These are phyloP conservation scores for Rhodamnia rubescens DNA, from an alignment of 345 rosid species.

Conservation along the genomic window DNA sequence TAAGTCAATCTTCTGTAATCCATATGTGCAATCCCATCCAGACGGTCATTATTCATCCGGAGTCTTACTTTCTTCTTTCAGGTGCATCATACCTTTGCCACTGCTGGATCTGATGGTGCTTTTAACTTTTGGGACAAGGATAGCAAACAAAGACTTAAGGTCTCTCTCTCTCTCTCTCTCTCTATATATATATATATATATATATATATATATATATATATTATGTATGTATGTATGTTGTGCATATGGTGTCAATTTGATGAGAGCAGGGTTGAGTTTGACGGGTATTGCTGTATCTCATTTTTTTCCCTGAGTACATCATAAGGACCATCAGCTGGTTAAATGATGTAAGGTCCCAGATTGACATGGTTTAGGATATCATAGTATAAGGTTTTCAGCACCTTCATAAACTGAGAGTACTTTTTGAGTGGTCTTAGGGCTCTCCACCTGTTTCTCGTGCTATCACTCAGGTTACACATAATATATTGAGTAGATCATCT, in stretches of 20 bases:
- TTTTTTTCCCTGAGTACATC: neutral
- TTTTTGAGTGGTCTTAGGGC: neutral
- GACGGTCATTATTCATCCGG: neutral
- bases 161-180: constrained; percentile 2
- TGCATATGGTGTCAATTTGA: too few species aligned
- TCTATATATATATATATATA: too few species aligned
- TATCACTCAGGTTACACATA: neutral
- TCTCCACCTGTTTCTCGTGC: neutral
- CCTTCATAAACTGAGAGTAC: neutral
- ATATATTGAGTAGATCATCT: neutral
- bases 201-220: too few species aligned
- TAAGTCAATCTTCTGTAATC: constrained; percentile 18
- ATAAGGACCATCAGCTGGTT: neutral
- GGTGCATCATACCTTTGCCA: constrained; percentile 95
- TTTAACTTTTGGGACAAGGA: constrained; percentile 99
- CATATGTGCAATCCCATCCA: neutral
- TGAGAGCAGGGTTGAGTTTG: neutral
- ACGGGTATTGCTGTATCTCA: neutral
- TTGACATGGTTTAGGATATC: neutral
- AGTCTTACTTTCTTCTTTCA: constrained; percentile 9
- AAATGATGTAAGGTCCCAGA: neutral
- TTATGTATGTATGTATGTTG: too few species aligned
- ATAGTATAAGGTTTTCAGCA: neutral
- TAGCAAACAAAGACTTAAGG: constrained; percentile 98
- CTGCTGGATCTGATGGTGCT: constrained; percentile 98